A percentile compares a stretch with the other conserved stretches of the same genome.
Evolutionary conservation across 352 stramenopile species (phyloP).

Genomic region (Pythium brachiatum): DNA sequence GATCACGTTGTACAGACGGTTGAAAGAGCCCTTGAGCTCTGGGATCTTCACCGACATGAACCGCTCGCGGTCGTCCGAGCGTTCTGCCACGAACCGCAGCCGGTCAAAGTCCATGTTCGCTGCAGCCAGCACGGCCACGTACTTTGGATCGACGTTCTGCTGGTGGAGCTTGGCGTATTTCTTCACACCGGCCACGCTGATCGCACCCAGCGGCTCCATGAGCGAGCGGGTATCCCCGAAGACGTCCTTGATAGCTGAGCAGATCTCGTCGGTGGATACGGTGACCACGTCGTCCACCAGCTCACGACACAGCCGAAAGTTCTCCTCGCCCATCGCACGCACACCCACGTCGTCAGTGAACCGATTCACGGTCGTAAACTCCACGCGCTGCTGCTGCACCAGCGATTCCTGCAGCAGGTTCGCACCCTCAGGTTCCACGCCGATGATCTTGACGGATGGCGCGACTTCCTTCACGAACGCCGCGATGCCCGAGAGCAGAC

Average conservation of each 20-base stretch:
- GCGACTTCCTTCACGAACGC: slow-evolving; percentile 88
- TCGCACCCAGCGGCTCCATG: slow-evolving; percentile 92
- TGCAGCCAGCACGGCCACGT: slow-evolving; percentile 94
- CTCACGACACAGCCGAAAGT: slow-evolving; percentile 92
- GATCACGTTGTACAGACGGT: slow-evolving; percentile 73
- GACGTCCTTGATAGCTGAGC: slow-evolving; percentile 89
- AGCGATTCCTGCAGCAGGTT: slow-evolving; percentile 93
- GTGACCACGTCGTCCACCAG: slow-evolving; percentile 97
- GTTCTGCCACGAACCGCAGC: slow-evolving; percentile 93
- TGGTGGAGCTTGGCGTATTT: slow-evolving; percentile 85
- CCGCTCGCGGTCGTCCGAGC: slow-evolving; percentile 93
- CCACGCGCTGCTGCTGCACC: slow-evolving; percentile 77
- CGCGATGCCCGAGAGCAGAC: slow-evolving; percentile 94
- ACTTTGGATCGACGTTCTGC: slow-evolving; percentile 56
- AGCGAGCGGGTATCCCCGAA: slow-evolving; percentile 94
- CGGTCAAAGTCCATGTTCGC: slow-evolving; percentile 99
- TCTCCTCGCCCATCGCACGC: slow-evolving; percentile 91
- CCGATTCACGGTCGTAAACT: slow-evolving; percentile 91
- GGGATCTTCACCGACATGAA: slow-evolving; percentile 96
- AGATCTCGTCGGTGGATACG: slow-evolving; percentile 96
- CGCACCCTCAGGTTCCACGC: slow-evolving; percentile 94
- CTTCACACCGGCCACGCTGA: slow-evolving; percentile 95
- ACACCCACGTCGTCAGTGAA: slow-evolving; percentile 98
- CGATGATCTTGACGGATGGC: slow-evolving; percentile 93
- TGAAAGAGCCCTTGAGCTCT: slow-evolving; percentile 92